Evolutionary conservation across 106 monocot genomes (phyloP), one percentile per base, ranked within the genome.

Genomic region (Dactylorhiza incarnata): DNA sequence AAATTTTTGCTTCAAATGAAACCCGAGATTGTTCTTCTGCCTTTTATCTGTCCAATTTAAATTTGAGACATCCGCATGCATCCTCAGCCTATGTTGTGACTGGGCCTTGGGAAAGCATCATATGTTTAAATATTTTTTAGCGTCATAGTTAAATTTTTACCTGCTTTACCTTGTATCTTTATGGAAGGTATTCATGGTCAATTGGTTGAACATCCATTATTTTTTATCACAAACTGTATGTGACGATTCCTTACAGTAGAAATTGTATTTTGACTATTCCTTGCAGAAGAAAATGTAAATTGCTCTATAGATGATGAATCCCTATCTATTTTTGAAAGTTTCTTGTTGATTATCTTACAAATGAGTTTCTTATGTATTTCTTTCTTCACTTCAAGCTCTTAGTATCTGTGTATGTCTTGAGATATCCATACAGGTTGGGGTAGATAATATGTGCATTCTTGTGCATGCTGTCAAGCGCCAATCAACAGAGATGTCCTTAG

Each of bases 401-500:
- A 47, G 3, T 19, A 9, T 48, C n/a, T 71, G 7, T 71, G 7
- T 71, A 20, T 46, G 19, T 22, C 26, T 51, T 44, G 17, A 13
- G 44, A 53, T 19, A 71, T 72, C 44, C 68, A 45, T 79, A 68
- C 72, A 99, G 97, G 97, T 99, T 54, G 97, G 97, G 62, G 97
- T 99, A 65, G 97, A 99, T 61, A 99, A 99, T 77, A 99, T 99
- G 97, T 94, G 94, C 75, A 99, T 99, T 59, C 88, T 99, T 78
- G 97, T 99, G 29, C 89, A 94, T 85, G 91, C 94, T 61, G 89
- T 99, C 50, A 99, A 99, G 77, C 94, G 94, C 23, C 91, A 99
- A 75, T 62, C 85, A 47, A 55, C 48, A 8, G 83, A 85, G 4
- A 79, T 83, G 63, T 73, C 83, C 73, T 85, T 99, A 73, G 94